These are phyloP conservation scores for Oryza coarctata DNA, from an alignment of 176 grass and related monocot species.

Conservation along the genomic window DNA sequence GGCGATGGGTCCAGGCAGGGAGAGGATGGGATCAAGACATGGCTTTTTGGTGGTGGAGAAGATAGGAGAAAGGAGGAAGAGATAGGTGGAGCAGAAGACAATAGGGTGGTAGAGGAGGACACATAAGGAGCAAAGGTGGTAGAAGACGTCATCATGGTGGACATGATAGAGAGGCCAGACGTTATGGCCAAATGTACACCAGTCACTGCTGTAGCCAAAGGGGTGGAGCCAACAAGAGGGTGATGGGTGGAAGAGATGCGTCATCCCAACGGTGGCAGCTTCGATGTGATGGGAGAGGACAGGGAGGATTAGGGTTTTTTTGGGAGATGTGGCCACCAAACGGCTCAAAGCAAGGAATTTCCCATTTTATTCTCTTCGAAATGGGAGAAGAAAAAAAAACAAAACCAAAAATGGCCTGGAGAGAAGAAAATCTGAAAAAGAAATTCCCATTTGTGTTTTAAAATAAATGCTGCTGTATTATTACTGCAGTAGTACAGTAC, in stretches of 20 bases:
- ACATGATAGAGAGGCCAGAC: constrained; percentile 90
- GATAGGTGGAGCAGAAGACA: constrained; percentile 74
- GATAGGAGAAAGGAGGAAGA: constrained; percentile 46
- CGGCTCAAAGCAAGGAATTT: constrained; percentile 25
- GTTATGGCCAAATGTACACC: constrained; percentile 54
- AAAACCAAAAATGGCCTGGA: no score
- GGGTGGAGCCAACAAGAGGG: constrained; percentile 12
- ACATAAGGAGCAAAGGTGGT: constrained; percentile 79
- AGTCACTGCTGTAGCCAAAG: constrained; percentile 64
- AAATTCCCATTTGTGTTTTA: no score
- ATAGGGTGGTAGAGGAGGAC: constrained; percentile 74
- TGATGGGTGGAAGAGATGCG: constrained; percentile 46
- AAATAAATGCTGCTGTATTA: no score
- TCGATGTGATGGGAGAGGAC: background rate
- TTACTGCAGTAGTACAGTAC: no score
- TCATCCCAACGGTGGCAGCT: constrained; percentile 39
- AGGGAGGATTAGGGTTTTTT: constrained; percentile 55
- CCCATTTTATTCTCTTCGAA: background rate
- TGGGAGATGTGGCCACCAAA: background rate
- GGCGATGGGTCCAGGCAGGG: constrained; percentile 36
- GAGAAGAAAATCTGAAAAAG: no score
- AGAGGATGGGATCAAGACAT: constrained; percentile 25
- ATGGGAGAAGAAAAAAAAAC: background rate
- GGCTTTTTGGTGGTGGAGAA: background rate
- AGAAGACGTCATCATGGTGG: constrained; percentile 71